phyloP scores from a whole-genome alignment of 2,329 filamentous ascomycete species.

The Paradendryphiella salina region DNA sequence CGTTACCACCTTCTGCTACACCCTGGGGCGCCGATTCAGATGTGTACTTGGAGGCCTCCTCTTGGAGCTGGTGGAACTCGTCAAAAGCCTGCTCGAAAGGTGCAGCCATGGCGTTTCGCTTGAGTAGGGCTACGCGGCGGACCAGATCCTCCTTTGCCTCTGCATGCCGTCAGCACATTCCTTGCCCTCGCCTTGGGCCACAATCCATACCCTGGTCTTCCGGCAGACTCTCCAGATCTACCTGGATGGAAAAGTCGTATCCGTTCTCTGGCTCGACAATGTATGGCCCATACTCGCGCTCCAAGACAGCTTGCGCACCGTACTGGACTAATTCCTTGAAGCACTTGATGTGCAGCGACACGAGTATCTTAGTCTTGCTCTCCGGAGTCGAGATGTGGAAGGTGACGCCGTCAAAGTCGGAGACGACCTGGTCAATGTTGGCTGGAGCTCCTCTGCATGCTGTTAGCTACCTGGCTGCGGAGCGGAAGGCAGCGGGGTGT shows the following conservation, averaged over 20 bases:
- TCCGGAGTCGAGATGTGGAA: constrained; percentile 98
- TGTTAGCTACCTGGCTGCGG: constrained; percentile 44
- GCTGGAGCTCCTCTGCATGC: constrained; percentile 72
- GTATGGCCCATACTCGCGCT: constrained; percentile 92
- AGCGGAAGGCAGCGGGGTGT: constrained; percentile 38
- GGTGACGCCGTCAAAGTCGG: constrained; percentile 97
- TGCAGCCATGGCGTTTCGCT: constrained; percentile 98
- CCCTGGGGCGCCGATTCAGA: constrained; percentile 93
- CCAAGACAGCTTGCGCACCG: constrained; percentile 86
- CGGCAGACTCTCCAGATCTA: constrained; percentile 88
- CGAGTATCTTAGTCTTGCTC: constrained; percentile 87
- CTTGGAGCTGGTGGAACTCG: constrained; percentile 82
- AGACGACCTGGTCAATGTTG: constrained; percentile 96
- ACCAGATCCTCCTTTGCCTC: constrained; percentile 87
- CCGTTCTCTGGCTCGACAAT: constrained; percentile 84
- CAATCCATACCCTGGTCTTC: constrained; percentile 66
- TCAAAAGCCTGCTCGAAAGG: constrained; percentile 97
- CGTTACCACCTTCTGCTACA: constrained; percentile 82
- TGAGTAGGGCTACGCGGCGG: constrained; percentile 83
- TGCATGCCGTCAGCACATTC: constrained; percentile 42
- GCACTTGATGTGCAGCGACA: constrained; percentile 94
- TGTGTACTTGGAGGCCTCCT: constrained; percentile 89
- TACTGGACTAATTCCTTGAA: constrained; percentile 90
- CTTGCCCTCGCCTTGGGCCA: background rate
- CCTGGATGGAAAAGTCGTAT: constrained; percentile 91